Percentiles rank a stretch among this genome's conserved stretches.
Evolutionary conservation across 768 basidiomycete genomes (phyloP).

Genomic region (Boletus tylopilopsis): DNA sequence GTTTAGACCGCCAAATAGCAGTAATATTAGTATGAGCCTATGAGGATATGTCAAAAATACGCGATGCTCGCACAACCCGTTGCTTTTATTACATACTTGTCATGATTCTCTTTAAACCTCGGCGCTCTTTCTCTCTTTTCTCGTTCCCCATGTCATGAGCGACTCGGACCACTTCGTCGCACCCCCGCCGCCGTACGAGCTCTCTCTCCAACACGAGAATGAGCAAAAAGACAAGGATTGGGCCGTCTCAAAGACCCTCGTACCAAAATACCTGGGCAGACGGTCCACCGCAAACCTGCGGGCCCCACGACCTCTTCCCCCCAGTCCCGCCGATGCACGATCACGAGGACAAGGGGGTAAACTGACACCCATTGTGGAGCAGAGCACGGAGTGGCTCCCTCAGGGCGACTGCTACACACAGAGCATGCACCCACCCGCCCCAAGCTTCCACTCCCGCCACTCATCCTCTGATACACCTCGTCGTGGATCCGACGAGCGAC

Average conservation of each 20-base stretch:
- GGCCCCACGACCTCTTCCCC: constrained; percentile 25
- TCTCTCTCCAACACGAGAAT: constrained; percentile 45
- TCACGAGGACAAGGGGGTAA: neutral
- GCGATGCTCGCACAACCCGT: neutral
- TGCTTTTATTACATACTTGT: constrained; percentile 7
- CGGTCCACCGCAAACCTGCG: constrained; percentile 1
- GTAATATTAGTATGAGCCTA: constrained; percentile 1
- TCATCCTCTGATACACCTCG: constrained; percentile 19
- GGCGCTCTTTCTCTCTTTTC: constrained; percentile 10
- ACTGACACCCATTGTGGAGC: constrained; percentile 9
- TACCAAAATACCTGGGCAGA: constrained; percentile 1
- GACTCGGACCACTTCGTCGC: constrained; percentile 22
- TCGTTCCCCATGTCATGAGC: constrained; percentile 18
- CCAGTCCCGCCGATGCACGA: constrained; percentile 12
- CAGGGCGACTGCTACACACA: constrained; percentile 36
- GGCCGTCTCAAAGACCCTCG: no score
- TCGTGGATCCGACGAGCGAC: constrained; percentile 6
- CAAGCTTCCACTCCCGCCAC: constrained; percentile 24
- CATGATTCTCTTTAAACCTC: no score
- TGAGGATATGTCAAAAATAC: neutral
- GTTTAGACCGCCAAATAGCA: constrained; percentile 38
- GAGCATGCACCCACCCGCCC: constrained; percentile 12
- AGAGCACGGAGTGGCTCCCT: constrained; percentile 29
- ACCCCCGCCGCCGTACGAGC: constrained; percentile 42
- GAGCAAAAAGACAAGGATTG: constrained; percentile 46